These are phyloP conservation scores for Ophiostoma ulmi DNA, from an alignment of 2,329 filamentous ascomycete species.

Conservation along the genomic window DNA sequence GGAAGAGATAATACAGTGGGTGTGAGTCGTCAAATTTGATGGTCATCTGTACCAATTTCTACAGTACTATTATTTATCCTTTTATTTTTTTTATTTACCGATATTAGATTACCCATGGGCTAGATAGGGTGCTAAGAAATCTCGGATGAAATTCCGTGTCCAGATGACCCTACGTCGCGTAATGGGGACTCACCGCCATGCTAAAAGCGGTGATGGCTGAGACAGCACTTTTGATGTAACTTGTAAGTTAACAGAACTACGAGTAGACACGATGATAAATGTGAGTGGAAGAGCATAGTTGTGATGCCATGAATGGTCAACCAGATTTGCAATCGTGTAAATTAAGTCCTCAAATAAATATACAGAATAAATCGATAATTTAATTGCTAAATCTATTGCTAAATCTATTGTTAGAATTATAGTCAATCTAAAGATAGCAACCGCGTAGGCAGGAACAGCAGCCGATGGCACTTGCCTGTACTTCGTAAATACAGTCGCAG, in stretches of 20 bases:
- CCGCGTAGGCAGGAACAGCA: constrained; percentile 12
- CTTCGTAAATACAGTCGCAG: neutral
- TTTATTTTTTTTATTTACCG: neutral
- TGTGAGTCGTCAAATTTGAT: constrained; percentile 3
- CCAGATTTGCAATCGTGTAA: neutral
- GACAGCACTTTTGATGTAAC: neutral
- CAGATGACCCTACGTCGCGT: constrained; percentile 12
- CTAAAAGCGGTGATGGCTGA: constrained; percentile 10
- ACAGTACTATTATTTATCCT: neutral
- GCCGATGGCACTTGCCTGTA: constrained; percentile 9
- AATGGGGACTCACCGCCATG: constrained; percentile 11
- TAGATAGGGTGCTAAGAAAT: neutral
- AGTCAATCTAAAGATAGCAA: constrained; percentile 1
- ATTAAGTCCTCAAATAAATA: neutral
- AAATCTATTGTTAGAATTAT: neutral
- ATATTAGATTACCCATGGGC: neutral
- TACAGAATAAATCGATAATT: neutral
- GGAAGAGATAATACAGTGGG: neutral
- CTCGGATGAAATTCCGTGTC: constrained; percentile 13
- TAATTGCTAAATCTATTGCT: neutral
- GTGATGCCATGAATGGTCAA: neutral
- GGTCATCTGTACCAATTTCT: constrained; percentile 7
- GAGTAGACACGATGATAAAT: neutral
- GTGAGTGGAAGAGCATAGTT: neutral
- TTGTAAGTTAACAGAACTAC: neutral